These are phyloP conservation scores for Histomonas meleagridis DNA, from an alignment of 208 protist genomes.

Conservation along the genomic window DNA sequence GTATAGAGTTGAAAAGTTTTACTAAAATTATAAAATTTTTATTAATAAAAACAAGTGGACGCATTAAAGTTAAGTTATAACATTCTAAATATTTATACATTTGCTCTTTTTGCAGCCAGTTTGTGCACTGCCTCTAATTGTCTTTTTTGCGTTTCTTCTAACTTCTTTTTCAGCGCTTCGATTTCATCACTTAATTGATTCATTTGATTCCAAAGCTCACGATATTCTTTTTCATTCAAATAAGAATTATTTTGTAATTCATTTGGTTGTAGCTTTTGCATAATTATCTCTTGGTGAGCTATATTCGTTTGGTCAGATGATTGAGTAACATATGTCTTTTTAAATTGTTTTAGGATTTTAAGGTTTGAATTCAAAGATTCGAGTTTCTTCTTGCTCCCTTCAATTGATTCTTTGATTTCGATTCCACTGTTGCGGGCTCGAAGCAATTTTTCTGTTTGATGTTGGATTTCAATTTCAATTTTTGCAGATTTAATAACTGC, in stretches of 20 bases:
- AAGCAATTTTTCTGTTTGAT: not conserved
- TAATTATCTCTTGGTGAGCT: too few relatives aligned
- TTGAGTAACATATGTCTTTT: too few relatives aligned
- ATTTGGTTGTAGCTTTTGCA: too few relatives aligned
- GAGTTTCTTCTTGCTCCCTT: too few relatives aligned
- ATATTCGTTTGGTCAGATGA: too few relatives aligned
- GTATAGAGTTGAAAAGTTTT: too few relatives aligned
- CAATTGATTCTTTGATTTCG: too few relatives aligned
- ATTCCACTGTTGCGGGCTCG: too few relatives aligned
- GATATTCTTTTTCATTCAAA: not conserved
- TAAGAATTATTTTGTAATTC: too few relatives aligned
- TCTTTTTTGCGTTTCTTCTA: not conserved
- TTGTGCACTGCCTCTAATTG: not conserved
- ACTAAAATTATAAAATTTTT: not conserved
- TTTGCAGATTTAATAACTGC: not conserved
- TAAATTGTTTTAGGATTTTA: too few relatives aligned
- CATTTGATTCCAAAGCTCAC: not conserved
- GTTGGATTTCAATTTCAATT: slow-evolving; percentile 22
- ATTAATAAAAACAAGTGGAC: not conserved
- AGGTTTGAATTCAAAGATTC: too few relatives aligned
- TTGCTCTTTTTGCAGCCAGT: not conserved
- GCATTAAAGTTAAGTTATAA: not conserved
- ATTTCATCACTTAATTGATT: not conserved
- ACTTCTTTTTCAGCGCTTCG: not conserved
- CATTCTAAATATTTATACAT: not conserved